Evolutionary conservation across 805 yeast genomes (phyloP).

Genomic region (Candida patagonica): DNA sequence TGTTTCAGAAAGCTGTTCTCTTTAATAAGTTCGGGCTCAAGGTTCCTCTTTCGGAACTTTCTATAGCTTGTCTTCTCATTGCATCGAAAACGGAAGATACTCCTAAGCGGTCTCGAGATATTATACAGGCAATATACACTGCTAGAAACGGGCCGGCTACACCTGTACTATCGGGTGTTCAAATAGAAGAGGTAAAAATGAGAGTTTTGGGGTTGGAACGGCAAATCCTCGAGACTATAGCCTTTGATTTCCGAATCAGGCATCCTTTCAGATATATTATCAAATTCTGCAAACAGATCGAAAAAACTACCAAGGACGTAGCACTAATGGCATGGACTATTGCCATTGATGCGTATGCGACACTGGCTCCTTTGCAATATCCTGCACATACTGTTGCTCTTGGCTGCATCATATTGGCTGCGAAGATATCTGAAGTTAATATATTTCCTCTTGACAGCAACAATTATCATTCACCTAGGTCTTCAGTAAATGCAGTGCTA

Average conservation of each 20-base stretch:
- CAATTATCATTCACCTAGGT: constrained; percentile 14
- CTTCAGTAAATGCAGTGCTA: constrained; percentile 38
- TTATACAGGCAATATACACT: constrained; percentile 31
- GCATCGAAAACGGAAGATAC: constrained; percentile 80
- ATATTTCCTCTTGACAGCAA: constrained; percentile 28
- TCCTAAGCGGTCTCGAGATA: constrained; percentile 61
- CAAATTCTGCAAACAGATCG: constrained; percentile 39
- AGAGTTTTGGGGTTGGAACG: constrained; percentile 55
- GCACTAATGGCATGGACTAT: constrained; percentile 64
- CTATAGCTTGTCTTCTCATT: constrained; percentile 56
- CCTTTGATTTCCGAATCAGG: constrained; percentile 70
- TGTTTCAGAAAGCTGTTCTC: constrained; percentile 61
- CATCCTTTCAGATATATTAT: constrained; percentile 59
- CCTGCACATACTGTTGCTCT: constrained; percentile 74
- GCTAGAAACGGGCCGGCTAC: constrained; percentile 18
- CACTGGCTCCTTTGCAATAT: constrained; percentile 56
- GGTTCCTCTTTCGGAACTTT: constrained; percentile 37
- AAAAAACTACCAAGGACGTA: constrained; percentile 35
- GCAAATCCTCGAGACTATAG: constrained; percentile 62
- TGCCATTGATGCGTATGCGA: constrained; percentile 60
- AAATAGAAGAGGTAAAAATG: constrained; percentile 46
- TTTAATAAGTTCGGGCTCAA: constrained; percentile 34
- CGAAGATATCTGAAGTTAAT: constrained; percentile 33
- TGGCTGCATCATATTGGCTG: constrained; percentile 54
- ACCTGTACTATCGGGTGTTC: constrained; percentile 1